Conservation (phyloP, 78 protist species). For the Chrysochromulina parva region DNA sequence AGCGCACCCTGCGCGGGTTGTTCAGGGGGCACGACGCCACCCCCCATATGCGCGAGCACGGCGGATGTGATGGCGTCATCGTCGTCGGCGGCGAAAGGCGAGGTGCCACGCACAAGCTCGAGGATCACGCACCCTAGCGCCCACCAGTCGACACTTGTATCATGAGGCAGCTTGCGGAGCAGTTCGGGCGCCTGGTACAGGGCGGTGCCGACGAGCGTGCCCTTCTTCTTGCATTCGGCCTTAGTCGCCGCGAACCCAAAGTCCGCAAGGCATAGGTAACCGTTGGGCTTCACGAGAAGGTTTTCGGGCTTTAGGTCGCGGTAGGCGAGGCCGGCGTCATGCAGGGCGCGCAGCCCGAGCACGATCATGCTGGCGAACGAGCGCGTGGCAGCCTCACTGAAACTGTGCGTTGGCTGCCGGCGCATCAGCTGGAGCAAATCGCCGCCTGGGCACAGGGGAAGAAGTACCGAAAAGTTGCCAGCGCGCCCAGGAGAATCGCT, state of each 20-base stretch:
- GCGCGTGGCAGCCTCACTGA: not conserved
- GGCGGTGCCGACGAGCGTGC: not conserved
- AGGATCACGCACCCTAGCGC: not conserved
- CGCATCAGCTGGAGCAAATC: constrained; percentile 21
- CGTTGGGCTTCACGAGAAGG: constrained; percentile 64
- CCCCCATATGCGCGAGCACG: too few species aligned
- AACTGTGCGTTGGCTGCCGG: not conserved
- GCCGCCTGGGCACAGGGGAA: constrained; percentile 23
- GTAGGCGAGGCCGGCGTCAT: constrained; percentile 58
- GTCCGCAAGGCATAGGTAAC: constrained; percentile 74
- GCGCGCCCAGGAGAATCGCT: not conserved
- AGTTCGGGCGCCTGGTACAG: not conserved
- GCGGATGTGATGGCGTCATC: too few species aligned
- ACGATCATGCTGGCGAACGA: not conserved
- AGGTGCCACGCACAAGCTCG: not conserved
- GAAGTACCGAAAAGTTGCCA: not conserved
- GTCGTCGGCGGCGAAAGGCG: not conserved
- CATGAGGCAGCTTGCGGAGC: not conserved
- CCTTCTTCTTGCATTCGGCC: not conserved
- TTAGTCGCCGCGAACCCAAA: constrained; percentile 55
- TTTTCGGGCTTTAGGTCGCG: constrained; percentile 90
- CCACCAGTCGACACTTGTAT: not conserved
- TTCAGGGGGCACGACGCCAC: too few species aligned
- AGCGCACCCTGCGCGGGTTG: too few species aligned
- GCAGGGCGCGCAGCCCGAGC: constrained; percentile 28